Conservation (phyloP, 192 early-diverging fungal genomes). For the Podila horticola region DNA sequence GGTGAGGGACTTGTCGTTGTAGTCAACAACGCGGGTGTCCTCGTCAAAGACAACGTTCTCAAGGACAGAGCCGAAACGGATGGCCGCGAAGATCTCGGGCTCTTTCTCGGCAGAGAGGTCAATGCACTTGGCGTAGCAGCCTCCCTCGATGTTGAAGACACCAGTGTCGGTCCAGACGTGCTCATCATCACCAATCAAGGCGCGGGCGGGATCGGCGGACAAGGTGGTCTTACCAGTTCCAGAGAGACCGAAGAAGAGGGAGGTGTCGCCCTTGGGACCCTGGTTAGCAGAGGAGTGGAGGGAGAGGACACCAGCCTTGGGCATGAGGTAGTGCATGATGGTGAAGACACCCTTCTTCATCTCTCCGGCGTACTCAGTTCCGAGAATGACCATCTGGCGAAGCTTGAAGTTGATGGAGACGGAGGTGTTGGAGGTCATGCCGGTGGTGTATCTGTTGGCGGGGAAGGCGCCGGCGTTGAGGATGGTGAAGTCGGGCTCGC, state of each 20-base stretch:
- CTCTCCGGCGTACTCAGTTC: conserved; percentile 98
- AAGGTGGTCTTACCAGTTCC: conserved; percentile 99
- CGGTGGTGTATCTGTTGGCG: conserved; percentile 92
- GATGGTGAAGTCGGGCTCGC: conserved; percentile 97
- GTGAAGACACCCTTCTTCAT: conserved; percentile 99
- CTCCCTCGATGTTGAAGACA: conserved; percentile 99
- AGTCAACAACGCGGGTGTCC: conserved; percentile 83
- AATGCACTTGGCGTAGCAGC: conserved; percentile 98
- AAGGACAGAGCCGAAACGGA: conserved; percentile 93
- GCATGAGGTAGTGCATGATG: conserved; percentile 99
- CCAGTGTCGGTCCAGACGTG: conserved; percentile 97
- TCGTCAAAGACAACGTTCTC: conserved; percentile 95
- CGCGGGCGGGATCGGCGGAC: conserved; percentile 92
- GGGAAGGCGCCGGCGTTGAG: conserved; percentile 96
- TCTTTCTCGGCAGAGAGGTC: conserved; percentile 96
- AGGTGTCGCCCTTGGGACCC: conserved; percentile 89
- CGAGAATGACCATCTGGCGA: conserved; percentile 97
- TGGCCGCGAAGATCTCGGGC: conserved; percentile 98
- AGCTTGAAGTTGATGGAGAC: conserved; percentile 95
- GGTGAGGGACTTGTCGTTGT: conserved; percentile 81
- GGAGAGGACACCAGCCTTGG: conserved; percentile 89
- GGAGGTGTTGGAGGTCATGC: conserved; percentile 95
- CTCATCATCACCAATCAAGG: conserved; percentile 98
- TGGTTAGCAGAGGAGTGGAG: conserved; percentile 97
- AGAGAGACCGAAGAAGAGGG: conserved; percentile 97